Percentiles rank a stretch among this genome's conserved stretches.
Evolutionary conservation across 805 yeast genomes (phyloP).

Genomic region (Ogataea salicorniae): DNA sequence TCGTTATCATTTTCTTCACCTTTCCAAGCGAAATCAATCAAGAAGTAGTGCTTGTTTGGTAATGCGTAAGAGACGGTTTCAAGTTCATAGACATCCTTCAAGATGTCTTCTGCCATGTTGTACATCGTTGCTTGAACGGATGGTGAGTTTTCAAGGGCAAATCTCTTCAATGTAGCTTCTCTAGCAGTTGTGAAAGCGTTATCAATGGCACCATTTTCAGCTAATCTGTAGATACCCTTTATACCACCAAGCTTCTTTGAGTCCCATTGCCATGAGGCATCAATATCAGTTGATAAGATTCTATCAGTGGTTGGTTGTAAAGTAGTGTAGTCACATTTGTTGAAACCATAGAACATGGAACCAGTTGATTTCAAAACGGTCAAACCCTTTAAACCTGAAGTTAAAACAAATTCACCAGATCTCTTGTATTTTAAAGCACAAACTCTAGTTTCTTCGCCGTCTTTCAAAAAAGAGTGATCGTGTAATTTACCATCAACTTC

Average conservation of each 20-base stretch:
- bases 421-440: conserved; percentile 49
- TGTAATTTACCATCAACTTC: conserved; percentile 73
- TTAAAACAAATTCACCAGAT: conserved; percentile 48
- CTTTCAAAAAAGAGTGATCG: conserved; percentile 79
- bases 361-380: conserved; percentile 88
- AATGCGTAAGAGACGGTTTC: conserved; percentile 65
- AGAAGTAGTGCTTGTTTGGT: conserved; percentile 90
- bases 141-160: conserved; percentile 85
- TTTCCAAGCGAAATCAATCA: conserved; percentile 78
- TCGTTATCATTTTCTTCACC: conserved; percentile 77
- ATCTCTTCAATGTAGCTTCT: conserved; percentile 63
- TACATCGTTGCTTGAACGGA: conserved; percentile 97
- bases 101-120: conserved; percentile 77
- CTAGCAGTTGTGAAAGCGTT: conserved; percentile 56
- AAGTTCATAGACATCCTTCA: conserved; percentile 51
- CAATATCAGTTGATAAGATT: conserved; percentile 81
- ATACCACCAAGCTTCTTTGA: conserved; percentile 45
- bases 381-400: conserved; percentile 71
- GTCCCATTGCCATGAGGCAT: conserved; percentile 66
- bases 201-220: conserved; percentile 65
- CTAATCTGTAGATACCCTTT: conserved; percentile 41
- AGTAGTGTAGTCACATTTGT: conserved; percentile 84
- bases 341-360: conserved; percentile 86
- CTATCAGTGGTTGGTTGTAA: conserved; percentile 79
- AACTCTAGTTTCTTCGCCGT: conserved; percentile 76